Percentiles rank a stretch among this genome's conserved stretches.
Conservation (phyloP, 1,139 yeast species). For the Fermentozyma sake region DNA sequence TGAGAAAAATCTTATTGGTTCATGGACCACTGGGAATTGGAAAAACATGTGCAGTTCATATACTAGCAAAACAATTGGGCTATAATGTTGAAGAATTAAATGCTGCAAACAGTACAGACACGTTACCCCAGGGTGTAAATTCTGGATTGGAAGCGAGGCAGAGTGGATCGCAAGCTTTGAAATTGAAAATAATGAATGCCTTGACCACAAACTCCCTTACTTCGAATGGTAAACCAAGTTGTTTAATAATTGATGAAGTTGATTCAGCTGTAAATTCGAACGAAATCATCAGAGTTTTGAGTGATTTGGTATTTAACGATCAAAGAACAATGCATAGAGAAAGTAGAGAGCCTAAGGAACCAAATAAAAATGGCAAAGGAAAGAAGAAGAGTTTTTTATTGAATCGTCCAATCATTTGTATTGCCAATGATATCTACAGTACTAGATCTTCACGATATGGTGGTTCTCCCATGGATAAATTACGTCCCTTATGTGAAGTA, state of each 20-base stretch:
- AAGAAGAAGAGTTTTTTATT: slow-evolving; percentile 38
- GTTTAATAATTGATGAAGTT: slow-evolving; percentile 82
- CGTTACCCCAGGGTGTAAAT: slow-evolving; percentile 34
- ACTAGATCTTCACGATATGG: slow-evolving; percentile 27
- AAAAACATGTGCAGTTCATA: slow-evolving; percentile 85
- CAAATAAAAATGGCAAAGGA: slow-evolving; percentile 16
- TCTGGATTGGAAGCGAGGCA: no score
- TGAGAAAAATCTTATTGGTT: slow-evolving; percentile 61
- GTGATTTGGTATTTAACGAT: slow-evolving; percentile 61
- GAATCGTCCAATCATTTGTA: slow-evolving; percentile 82
- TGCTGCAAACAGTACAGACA: slow-evolving; percentile 69
- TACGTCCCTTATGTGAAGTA: slow-evolving; percentile 70
- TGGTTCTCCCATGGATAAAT: slow-evolving; percentile 54
- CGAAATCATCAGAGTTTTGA: slow-evolving; percentile 70
- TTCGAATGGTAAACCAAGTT: slow-evolving; percentile 59
- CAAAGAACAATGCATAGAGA: slow-evolving; percentile 39
- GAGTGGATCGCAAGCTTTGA: slow-evolving; percentile 22
- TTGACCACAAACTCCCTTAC: slow-evolving; percentile 61
- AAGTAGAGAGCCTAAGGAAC: slow-evolving; percentile 10
- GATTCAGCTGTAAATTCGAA: slow-evolving; percentile 78
- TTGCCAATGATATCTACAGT: slow-evolving; percentile 84
- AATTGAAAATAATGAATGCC: slow-evolving; percentile 60
- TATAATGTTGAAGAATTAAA: slow-evolving; percentile 80
- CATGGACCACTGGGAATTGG: slow-evolving; percentile 98
- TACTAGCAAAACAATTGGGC: slow-evolving; percentile 78